Conservation (phyloP, 345 rosid species). For the Nephelium lappaceum region DNA sequence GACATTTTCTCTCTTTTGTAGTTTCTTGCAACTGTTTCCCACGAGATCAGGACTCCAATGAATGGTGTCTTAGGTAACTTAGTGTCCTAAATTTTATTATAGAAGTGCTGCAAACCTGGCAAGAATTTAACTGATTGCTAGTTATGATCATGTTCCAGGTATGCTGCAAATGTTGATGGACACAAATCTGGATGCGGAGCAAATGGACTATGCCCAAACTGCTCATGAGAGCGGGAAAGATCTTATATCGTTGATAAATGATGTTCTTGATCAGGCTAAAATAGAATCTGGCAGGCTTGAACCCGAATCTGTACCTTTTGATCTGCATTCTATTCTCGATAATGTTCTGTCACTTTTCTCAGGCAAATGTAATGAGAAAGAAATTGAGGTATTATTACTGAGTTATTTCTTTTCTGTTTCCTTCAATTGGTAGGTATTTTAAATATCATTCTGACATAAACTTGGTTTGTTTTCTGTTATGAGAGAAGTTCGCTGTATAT, state of each 20-base stretch:
- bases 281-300: constrained; percentile 98
- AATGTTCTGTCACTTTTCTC: constrained; percentile 76
- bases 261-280: constrained; percentile 98
- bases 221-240: constrained; percentile 90
- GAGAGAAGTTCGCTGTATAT: constrained; percentile 76
- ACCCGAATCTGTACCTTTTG: constrained; percentile 83
- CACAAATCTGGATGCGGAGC: constrained; percentile 76
- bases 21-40: constrained; percentile 98
- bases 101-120: constrained; percentile 8
- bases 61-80: constrained; percentile 77
- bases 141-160: constrained; percentile 48
- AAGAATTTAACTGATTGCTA: constrained; percentile 10
- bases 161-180: constrained; percentile 95
- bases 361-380: constrained; percentile 67
- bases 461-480: constrained; percentile 30
- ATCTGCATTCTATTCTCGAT: constrained; percentile 72
- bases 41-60: constrained; percentile 98
- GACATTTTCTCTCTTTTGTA: constrained; percentile 38
- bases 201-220: constrained; percentile 81
- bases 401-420: not conserved
- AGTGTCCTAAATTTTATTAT: constrained; percentile 14
- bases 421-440: constrained; percentile 6
- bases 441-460: constrained; percentile 14
- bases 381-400: constrained; percentile 64
- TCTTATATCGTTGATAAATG: constrained; percentile 79